Percentiles rank a stretch among this genome's conserved stretches.
Evolutionary conservation across 225 moss, liverwort and hornwort genomes (phyloP).

Genomic region (Straminergon stramineum): DNA sequence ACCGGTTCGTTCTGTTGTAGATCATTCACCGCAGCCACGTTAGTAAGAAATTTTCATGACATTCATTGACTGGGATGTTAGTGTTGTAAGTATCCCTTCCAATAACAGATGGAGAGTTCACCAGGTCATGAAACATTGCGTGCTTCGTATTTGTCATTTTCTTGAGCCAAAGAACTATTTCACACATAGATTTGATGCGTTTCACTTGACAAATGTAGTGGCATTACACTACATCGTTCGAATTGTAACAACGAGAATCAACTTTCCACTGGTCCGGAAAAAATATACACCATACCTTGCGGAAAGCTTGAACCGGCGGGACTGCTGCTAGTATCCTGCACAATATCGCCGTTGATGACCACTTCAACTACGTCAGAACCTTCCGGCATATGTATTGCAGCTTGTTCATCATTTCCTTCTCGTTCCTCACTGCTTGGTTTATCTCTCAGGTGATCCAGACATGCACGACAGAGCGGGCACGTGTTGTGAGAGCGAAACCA

Average conservation of each 20-base stretch:
- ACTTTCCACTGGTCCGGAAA: not conserved
- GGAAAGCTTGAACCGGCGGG: not conserved
- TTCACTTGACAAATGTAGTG: not conserved
- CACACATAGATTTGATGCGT: not conserved
- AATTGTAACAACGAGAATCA: not conserved
- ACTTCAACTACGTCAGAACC: not conserved
- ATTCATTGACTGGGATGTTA: not conserved
- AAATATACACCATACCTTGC: not conserved
- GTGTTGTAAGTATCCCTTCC: not conserved
- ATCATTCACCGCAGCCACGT: not conserved
- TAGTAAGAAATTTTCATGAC: not conserved
- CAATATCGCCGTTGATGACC: not conserved
- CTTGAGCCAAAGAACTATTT: not conserved
- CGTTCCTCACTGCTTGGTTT: not conserved
- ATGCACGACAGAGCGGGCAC: conserved; percentile 72
- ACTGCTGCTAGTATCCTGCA: not conserved
- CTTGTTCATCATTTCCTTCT: not conserved
- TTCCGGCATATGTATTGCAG: not conserved
- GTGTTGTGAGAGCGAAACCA: conserved; percentile 64
- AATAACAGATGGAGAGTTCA: not conserved
- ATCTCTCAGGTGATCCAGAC: not conserved
- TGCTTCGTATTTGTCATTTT: not conserved
- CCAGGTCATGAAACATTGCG: not conserved
- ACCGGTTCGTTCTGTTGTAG: not conserved
- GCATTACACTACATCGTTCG: not conserved